Conservation (phyloP, 139 green algal species). For the Tetraselmis striata region DNA sequence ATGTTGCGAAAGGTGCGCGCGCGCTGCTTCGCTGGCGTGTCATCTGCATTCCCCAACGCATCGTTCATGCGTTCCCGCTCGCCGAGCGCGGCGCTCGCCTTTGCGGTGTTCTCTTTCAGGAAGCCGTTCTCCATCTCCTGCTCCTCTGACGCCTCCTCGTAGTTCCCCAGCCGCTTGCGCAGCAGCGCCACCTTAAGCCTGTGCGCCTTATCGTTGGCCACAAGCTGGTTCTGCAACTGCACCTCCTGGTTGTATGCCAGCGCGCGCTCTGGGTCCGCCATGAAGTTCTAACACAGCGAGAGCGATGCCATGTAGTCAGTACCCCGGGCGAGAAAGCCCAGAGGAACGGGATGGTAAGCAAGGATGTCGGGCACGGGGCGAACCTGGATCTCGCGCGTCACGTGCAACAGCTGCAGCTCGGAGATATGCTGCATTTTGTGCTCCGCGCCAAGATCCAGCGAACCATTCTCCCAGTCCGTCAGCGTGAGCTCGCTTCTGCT, state of each 20-base stretch:
- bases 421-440: not conserved
- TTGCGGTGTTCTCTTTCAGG: not conserved
- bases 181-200: not conserved
- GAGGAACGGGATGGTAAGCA: too few species aligned
- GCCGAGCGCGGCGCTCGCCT: not conserved
- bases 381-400: not conserved
- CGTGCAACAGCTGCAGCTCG: not conserved
- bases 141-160: not conserved
- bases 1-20: not conserved
- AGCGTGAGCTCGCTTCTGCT: not conserved
- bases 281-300: not conserved
- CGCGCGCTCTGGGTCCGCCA: not conserved
- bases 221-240: not conserved
- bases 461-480: not conserved
- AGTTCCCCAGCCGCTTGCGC: not conserved
- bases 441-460: not conserved
- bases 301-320: too few species aligned
- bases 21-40: not conserved
- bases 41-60: not conserved
- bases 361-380: too few species aligned
- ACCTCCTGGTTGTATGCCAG: not conserved
- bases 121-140: not conserved
- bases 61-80: not conserved
- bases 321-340: too few species aligned
- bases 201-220: not conserved